Evolutionary conservation across 176 grass and related monocot species (phyloP).

Genomic region (Oryza punctata): DNA sequence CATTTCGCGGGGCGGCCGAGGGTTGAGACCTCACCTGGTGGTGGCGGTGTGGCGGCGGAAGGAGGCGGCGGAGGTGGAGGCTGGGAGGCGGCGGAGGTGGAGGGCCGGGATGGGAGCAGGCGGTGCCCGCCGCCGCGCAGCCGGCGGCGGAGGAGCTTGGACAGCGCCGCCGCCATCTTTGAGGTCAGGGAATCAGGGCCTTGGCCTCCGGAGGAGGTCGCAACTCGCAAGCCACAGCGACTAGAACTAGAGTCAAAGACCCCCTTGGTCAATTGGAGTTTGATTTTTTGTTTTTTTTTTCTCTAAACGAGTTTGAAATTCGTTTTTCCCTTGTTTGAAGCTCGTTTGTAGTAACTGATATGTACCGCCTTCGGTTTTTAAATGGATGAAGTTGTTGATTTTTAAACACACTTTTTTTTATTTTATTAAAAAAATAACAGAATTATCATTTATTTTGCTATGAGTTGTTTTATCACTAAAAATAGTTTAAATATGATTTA

Average conservation of each 20-base stretch:
- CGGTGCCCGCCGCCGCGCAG: constrained; percentile 30
- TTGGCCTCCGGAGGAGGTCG: neutral
- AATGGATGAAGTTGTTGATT: no score
- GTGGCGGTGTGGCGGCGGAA: constrained; percentile 39
- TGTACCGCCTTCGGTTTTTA: no score
- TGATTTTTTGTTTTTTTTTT: neutral
- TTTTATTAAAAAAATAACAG: no score
- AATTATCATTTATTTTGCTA: no score
- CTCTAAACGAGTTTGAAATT: neutral
- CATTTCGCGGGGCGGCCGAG: constrained; percentile 32
- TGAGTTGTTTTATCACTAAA: no score
- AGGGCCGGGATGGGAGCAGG: constrained; percentile 38
- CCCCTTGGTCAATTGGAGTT: neutral
- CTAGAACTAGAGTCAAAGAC: neutral
- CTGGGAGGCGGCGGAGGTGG: constrained; percentile 28
- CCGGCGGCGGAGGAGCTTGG: constrained; percentile 51
- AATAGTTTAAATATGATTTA: no score
- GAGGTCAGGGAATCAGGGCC: neutral
- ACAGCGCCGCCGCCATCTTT: constrained; percentile 66
- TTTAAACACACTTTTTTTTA: no score
- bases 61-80: constrained; percentile 26
- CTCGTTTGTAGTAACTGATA: neutral
- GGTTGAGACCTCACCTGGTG: constrained; percentile 38
- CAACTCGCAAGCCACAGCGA: no score
- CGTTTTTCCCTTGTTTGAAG: neutral